Evolutionary conservation across 257 asterid species (phyloP).

Genomic region (Solanum gandarillasii): DNA sequence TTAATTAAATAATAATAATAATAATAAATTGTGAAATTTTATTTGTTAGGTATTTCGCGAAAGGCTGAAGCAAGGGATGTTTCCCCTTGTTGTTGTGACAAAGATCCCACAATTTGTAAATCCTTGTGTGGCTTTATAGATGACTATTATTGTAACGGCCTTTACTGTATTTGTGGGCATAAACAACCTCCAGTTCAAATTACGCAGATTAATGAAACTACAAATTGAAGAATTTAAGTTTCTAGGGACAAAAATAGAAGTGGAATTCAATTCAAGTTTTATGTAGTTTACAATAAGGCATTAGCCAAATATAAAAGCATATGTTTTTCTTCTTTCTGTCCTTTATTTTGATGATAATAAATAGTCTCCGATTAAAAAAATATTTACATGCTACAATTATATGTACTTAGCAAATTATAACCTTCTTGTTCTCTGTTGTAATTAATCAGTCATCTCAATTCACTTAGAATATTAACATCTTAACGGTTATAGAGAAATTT

Average conservation of each 20-base stretch:
- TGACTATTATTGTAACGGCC: background rate
- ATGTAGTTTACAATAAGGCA: background rate
- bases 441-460: background rate
- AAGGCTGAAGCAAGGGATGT: background rate
- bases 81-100: background rate
- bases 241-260: background rate
- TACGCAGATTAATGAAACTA: background rate
- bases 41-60: background rate
- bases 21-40: no score
- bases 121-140: background rate
- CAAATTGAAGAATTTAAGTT: background rate
- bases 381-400: background rate
- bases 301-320: background rate
- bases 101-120: background rate
- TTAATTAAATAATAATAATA: no score
- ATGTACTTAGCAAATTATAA: background rate
- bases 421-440: background rate
- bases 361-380: background rate
- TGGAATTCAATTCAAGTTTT: background rate
- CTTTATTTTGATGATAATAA: background rate
- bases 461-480: no score
- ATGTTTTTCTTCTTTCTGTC: background rate
- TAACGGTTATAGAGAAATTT: background rate
- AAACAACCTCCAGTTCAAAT: background rate
- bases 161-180: background rate